Evolutionary conservation across 148 eudicot genomes (phyloP).

Genomic region (Chenopodium formosanum): DNA sequence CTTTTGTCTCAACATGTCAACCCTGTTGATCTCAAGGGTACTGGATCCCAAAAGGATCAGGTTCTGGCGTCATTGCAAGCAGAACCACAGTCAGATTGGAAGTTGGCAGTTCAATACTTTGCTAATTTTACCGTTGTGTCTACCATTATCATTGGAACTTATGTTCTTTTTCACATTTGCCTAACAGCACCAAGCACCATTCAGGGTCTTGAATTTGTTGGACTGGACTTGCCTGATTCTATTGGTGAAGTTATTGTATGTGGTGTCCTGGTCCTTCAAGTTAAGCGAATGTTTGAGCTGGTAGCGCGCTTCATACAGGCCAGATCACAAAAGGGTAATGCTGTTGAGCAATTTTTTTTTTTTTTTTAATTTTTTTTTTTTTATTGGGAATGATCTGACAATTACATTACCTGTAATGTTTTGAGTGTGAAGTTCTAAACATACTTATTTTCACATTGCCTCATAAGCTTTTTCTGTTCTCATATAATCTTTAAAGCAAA

Average conservation of each 20-base stretch:
- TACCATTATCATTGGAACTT: conserved; percentile 52
- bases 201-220: conserved; percentile 96
- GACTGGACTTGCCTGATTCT: conserved; percentile 96
- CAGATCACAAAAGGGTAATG: conserved; percentile 80
- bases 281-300: conserved; percentile 58
- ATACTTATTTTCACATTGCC: not conserved
- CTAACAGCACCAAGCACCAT: conserved; percentile 57
- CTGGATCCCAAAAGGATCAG: conserved; percentile 71
- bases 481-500: not conserved
- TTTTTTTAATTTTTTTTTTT: not conserved
- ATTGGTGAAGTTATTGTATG: conserved; percentile 84
- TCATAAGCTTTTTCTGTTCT: not conserved
- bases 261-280: conserved; percentile 81
- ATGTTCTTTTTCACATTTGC: conserved; percentile 64
- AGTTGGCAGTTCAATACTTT: conserved; percentile 73
- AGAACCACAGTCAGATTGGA: conserved; percentile 78
- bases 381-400: conserved; percentile 1
- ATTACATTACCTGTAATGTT: not conserved
- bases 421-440: not conserved
- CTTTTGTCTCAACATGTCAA: conserved; percentile 52
- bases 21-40: conserved; percentile 54
- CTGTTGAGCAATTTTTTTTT: not conserved
- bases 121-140: conserved; percentile 80
- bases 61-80: conserved; percentile 69
- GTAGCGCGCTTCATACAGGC: conserved; percentile 90